Evolutionary conservation across 345 rosid genomes (phyloP).

Genomic region (Crucihimalaya himalaica): DNA sequence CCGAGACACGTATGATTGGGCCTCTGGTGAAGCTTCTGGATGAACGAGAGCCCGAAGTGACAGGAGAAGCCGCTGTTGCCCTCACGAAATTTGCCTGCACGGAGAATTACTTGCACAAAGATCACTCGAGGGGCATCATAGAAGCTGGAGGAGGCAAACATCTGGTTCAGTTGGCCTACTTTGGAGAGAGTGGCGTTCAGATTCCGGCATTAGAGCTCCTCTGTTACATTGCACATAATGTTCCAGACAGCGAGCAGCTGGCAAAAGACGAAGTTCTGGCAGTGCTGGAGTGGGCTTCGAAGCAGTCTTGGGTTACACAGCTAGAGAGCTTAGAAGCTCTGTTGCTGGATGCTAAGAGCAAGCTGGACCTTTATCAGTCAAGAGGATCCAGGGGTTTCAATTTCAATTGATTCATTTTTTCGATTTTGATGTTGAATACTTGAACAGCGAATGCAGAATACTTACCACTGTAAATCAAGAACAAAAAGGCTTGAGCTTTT

Average conservation of each 20-base stretch:
- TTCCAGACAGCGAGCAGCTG: conserved; percentile 89
- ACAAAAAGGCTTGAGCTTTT: conserved; percentile 31
- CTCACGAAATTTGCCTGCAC: conserved; percentile 80
- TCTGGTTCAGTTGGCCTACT: conserved; percentile 83
- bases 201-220: conserved; percentile 64
- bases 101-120: conserved; percentile 82
- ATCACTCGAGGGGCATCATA: conserved; percentile 85
- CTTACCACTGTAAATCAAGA: conserved; percentile 32
- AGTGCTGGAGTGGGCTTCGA: conserved; percentile 91
- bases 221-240: conserved; percentile 72
- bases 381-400: conserved; percentile 77
- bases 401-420: conserved; percentile 51
- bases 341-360: conserved; percentile 71
- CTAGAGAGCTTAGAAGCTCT: conserved; percentile 53
- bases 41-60: conserved; percentile 74
- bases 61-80: conserved; percentile 68
- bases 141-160: conserved; percentile 82
- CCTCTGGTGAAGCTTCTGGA: conserved; percentile 91
- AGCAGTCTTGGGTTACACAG: conserved; percentile 63
- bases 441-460: conserved; percentile 1
- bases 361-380: conserved; percentile 84
- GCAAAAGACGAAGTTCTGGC: conserved; percentile 73
- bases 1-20: conserved; percentile 82
- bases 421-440: conserved; percentile 11
- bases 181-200: conserved; percentile 78